Base-by-base conservation (phyloP, 345 rosid genomes). In the Theobroma cacao region DNA sequence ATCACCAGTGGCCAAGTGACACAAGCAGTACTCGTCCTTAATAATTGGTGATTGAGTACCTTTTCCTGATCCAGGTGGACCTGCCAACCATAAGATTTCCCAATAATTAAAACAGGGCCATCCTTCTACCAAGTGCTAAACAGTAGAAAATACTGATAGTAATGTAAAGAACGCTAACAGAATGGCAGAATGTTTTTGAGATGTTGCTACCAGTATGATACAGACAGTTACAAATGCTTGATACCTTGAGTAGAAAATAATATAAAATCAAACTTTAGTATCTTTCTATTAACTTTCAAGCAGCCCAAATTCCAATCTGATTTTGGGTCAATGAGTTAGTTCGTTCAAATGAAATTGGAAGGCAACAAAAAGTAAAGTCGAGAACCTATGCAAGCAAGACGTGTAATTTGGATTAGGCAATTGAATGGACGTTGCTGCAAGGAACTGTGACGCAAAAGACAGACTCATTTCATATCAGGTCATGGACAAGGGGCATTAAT, bases 1-100 rank as follows among this genome's bases (percentile, higher is more conserved):
- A 78, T 97, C 99, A 9, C 99, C 99, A 41, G 99, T 93, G 63
- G 99, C 97, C 91, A 97, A 87, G 90, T 97, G 99, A 77, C 99
- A 97, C 77, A 97, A 83, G 81, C 99, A 97, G 76, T 84, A 89
- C 84, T 97, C 98, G 69, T 97, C 97, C 85, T 97, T 97, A 62
- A 97, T 93, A 8, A 93, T 84, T 12, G 98, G 97, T 34, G 98
- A 97, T 64, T 97, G 98, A 47, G 99, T 95, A 81, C 99, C 99
- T 87, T 94, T 95, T 1, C 99, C 99, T 0, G 97, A 95, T 78
- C 99, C 99, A 65, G 99, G 99, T 75, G 98, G 98, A 67, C 99
- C 99, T 97, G 87, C 78, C 68, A 83, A 81, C 63, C 50, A 77
- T 53, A 78, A 12, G 45, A 62, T 30, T 36, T 15, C 34, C 52